phyloP scores from a whole-genome alignment of 257 asterid genomes.

The Osmanthus fragrans region DNA sequence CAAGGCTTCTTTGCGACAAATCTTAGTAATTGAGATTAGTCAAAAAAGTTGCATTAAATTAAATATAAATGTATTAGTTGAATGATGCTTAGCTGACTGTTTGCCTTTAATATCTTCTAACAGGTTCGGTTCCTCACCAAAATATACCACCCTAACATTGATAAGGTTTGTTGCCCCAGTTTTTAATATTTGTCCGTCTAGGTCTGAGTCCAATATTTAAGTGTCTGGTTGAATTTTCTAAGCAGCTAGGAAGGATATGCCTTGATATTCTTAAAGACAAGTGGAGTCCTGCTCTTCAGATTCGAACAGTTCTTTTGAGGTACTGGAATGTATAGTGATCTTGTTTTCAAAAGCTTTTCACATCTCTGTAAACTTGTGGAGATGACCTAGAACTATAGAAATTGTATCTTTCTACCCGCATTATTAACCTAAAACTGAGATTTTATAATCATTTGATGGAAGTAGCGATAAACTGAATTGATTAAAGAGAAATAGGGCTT shows the following conservation, averaged over 20 bases:
- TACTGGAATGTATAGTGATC: constrained; percentile 27
- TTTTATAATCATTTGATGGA: too few species aligned
- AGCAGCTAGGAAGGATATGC: constrained; percentile 99
- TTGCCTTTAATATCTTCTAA: constrained; percentile 21
- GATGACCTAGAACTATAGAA: constrained; percentile 4
- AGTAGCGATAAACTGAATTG: not conserved
- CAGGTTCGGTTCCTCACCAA: constrained; percentile 99
- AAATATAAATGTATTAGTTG: not conserved
- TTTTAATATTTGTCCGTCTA: constrained; percentile 5
- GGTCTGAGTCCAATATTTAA: not conserved
- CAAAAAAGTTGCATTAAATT: constrained; percentile 8
- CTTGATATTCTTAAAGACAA: constrained; percentile 98
- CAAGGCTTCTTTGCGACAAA: constrained; percentile 20
- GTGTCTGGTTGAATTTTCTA: constrained; percentile 13
- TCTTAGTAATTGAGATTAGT: constrained; percentile 19
- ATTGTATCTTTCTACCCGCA: not conserved
- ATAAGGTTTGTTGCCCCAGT: constrained; percentile 61
- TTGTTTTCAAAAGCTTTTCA: not conserved
- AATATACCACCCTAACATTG: constrained; percentile 99
- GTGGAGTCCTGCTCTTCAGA: constrained; percentile 99
- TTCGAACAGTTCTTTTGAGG: constrained; percentile 97
- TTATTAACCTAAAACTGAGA: not conserved
- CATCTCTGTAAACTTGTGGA: not conserved
- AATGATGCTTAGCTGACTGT: constrained; percentile 20
- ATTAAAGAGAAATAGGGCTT: not conserved